These are phyloP conservation scores for Sphaerostilbella broomeana DNA, from an alignment of 2,329 filamentous ascomycete genomes.

Conservation along the genomic window DNA sequence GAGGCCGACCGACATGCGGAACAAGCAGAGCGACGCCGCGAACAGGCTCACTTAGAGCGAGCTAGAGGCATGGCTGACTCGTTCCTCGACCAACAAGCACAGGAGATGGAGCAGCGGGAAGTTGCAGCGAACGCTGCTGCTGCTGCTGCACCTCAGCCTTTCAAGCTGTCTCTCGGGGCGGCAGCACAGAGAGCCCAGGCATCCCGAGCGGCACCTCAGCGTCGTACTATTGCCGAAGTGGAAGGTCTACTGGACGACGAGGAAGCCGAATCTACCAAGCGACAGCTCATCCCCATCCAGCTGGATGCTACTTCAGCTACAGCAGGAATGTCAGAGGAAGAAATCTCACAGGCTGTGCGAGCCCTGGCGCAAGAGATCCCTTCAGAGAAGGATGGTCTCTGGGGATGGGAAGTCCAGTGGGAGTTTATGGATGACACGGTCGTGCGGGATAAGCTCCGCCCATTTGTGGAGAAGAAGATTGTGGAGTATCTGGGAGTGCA, in stretches of 20 bases:
- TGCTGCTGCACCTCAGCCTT: slow-evolving; percentile 60
- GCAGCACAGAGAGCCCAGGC: slow-evolving; percentile 68
- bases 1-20: slow-evolving; percentile 77
- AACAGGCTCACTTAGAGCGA: slow-evolving; percentile 66
- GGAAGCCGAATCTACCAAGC: slow-evolving; percentile 67
- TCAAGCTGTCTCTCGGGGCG: slow-evolving; percentile 89
- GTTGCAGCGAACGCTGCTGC: slow-evolving; percentile 28
- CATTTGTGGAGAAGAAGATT: slow-evolving; percentile 97
- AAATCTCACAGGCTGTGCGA: slow-evolving; percentile 73
- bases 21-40: slow-evolving; percentile 63
- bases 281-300: slow-evolving; percentile 75
- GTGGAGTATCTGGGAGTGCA: slow-evolving; percentile 94
- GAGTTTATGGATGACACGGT: slow-evolving; percentile 77
- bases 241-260: slow-evolving; percentile 94
- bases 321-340: slow-evolving; percentile 72
- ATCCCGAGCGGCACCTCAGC: slow-evolving; percentile 48
- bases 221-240: slow-evolving; percentile 85
- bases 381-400: slow-evolving; percentile 75
- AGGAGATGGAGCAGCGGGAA: slow-evolving; percentile 57
- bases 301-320: slow-evolving; percentile 62
- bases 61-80: slow-evolving; percentile 81
- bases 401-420: slow-evolving; percentile 92
- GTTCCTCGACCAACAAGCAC: slow-evolving; percentile 78
- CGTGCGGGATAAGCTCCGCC: slow-evolving; percentile 77
- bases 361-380: slow-evolving; percentile 87